Base-by-base conservation (phyloP, 1,139 yeast genomes). In the Magnusiomyces paraingens region DNA sequence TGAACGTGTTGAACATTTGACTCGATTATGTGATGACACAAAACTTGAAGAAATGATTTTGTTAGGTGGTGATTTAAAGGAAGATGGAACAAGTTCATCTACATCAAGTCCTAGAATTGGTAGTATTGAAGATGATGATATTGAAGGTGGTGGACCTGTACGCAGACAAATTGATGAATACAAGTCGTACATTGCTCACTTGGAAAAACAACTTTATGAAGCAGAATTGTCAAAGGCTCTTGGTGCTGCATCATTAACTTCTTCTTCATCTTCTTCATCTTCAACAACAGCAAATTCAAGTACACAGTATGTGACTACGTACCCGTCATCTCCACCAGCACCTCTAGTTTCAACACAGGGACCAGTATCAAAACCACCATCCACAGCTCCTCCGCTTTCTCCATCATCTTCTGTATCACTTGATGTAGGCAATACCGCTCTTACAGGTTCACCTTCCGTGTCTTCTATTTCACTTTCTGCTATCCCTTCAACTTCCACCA, bases 1-100 rank as follows among this genome's bases (percentile, higher is more conserved):
- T 54, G 93, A 86, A 61, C 79, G 81, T 59, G 72, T 84, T n/a
- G 90, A 84, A 59, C 93, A 86, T 65, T 70, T 82, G 48, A 78
- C 80, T 11, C 72, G 93, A 55, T 68, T 85, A 40, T 78, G 81
- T 42, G 87, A 83, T 61, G 74, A 81, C 50, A 79, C 76, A 53
- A 74, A 75, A 56, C 78, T 84, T 0, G 85, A 81, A 58, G 66
- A 63, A 35, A 55, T 71, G 11, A 62, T 69, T n/a, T 63, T 67
- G 0, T 53, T 60, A n/a, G 55, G 59, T 2, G 50, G 51, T 3
- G 61, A 55, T 1, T 62, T 55, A 39, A 48, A 54, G 5, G 62
- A 57, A 15, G 49, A 52, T n/a, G 45, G 49, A 8, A 44, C 51
- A 11, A 42, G 49, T n/a, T 49, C 51, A 26, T 44, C 35, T 42